Percentiles rank a stretch among this genome's conserved stretches.
Conservation (phyloP, 495 filamentous ascomycete species). For the Articulospora tetracladia region DNA sequence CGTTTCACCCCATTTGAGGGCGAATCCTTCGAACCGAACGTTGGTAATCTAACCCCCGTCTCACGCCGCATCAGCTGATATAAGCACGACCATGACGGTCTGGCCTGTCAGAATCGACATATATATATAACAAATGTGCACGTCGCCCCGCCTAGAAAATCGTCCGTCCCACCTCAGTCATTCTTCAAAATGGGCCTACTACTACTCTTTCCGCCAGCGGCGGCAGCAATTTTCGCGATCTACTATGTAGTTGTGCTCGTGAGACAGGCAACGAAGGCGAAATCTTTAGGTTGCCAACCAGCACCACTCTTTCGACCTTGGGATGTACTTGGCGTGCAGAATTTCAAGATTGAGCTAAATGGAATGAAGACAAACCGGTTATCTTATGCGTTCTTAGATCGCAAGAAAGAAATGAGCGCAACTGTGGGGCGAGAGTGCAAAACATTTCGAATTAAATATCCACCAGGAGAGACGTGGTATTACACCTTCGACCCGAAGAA, state of each 20-base stretch:
- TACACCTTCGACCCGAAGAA: conserved; percentile 52
- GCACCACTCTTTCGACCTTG: conserved; percentile 28
- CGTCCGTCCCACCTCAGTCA: conserved; percentile 21
- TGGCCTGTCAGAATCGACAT: conserved; percentile 19
- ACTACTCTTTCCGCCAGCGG: conserved; percentile 22
- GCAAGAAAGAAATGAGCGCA: conserved; percentile 26
- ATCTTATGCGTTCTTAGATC: conserved; percentile 22
- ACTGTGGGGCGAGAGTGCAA: conserved; percentile 27
- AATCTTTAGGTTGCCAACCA: conserved; percentile 26
- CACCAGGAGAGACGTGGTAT: conserved; percentile 27
- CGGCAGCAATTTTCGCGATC: conserved; percentile 25
- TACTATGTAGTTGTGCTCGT: conserved; percentile 24
- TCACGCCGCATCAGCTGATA: conserved; percentile 10
- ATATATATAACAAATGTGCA: conserved; percentile 16
- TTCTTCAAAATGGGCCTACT: conserved; percentile 25
- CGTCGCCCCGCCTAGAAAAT: conserved; percentile 21
- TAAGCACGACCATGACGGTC: conserved; percentile 15
- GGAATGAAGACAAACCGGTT: conserved; percentile 26
- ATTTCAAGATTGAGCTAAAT: conserved; percentile 22
- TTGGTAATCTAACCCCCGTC: no score
- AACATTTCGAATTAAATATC: conserved; percentile 29
- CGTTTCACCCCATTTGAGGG: no score
- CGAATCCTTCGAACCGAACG: no score
- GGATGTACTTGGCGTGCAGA: conserved; percentile 24
- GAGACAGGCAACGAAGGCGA: conserved; percentile 26